Percentiles rank a stretch among this genome's conserved stretches.
Evolutionary conservation across 1,139 yeast genomes (phyloP).

Genomic region (Saccharomyces hybrid): DNA sequence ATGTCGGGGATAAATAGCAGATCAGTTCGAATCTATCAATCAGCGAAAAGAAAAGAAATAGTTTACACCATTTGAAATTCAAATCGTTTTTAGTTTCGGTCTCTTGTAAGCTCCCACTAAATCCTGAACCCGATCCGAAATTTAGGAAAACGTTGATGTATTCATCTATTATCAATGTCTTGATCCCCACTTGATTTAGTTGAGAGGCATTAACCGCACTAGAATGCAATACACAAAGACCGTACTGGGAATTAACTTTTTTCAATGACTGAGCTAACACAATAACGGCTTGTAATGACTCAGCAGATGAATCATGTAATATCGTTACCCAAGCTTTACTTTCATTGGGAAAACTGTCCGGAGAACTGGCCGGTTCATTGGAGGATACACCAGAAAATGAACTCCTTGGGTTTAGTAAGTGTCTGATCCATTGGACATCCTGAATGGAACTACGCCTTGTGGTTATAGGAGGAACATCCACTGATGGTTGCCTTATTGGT

Average conservation of each 20-base stretch:
- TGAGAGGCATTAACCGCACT: conserved; percentile 10
- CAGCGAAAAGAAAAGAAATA: conserved; percentile 21
- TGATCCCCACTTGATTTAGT: conserved; percentile 9
- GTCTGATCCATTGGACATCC: conserved; percentile 30
- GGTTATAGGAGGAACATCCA: neutral
- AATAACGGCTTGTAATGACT: conserved; percentile 19
- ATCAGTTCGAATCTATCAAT: conserved; percentile 21
- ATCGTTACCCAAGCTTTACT: conserved; percentile 28
- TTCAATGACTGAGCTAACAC: conserved; percentile 24
- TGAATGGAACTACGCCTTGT: conserved; percentile 26
- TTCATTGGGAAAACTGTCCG: neutral
- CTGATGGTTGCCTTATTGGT: neutral
- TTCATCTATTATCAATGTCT: conserved; percentile 11
- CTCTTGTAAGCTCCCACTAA: neutral
- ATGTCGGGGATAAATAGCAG: conserved; percentile 28
- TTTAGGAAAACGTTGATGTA: conserved; percentile 1
- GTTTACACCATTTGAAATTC: conserved; percentile 13
- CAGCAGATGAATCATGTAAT: conserved; percentile 15
- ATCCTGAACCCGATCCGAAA: neutral
- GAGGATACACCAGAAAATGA: conserved; percentile 29
- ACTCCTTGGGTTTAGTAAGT: conserved; percentile 30
- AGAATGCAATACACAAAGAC: conserved; percentile 21
- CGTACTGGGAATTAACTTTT: conserved; percentile 20
- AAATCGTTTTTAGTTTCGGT: neutral
- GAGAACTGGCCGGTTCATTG: conserved; percentile 16